These are phyloP conservation scores for Vitis hybrid DNA, from an alignment of 177 flowering plant species.

Conservation along the genomic window DNA sequence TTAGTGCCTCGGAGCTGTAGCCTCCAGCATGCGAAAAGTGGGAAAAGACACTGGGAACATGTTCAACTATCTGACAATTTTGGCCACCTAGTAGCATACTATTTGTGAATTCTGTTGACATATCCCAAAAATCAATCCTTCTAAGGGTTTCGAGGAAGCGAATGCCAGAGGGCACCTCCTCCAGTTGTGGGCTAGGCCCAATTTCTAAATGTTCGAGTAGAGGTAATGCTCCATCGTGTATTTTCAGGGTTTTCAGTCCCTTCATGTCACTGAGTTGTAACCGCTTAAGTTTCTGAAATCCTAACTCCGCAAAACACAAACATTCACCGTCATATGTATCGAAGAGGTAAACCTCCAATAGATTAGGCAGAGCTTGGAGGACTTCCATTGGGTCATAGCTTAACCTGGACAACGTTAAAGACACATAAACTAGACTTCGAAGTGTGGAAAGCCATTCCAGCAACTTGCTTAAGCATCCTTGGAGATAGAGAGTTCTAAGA, in stretches of 20 bases:
- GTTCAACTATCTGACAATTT: background rate
- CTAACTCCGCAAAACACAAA: background rate
- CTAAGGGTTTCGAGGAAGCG: constrained; percentile 3
- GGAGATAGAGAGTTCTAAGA: background rate
- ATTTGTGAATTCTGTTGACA: background rate
- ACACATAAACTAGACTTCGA: background rate
- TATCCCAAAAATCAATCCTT: background rate
- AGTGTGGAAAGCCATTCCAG: too few species aligned
- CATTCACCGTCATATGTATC: constrained; percentile 5
- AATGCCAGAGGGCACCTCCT: constrained; percentile 10
- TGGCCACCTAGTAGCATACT: background rate
- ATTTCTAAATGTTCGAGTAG: constrained; percentile 2
- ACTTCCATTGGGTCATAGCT: constrained; percentile 2
- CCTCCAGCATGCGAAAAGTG: too few species aligned
- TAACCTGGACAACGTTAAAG: background rate
- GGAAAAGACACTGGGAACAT: background rate
- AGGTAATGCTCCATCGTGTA: constrained; percentile 11
- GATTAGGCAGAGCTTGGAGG: constrained; percentile 6
- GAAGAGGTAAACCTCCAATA: background rate
- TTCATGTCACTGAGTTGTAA: background rate
- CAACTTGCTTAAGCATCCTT: too few species aligned
- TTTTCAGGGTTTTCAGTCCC: background rate
- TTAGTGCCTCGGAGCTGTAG: too few species aligned
- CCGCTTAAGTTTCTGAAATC: constrained; percentile 8
- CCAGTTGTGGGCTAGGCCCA: background rate